Base-by-base conservation (phyloP, 1,139 yeast genomes). In the Kodamaea plutei region DNA sequence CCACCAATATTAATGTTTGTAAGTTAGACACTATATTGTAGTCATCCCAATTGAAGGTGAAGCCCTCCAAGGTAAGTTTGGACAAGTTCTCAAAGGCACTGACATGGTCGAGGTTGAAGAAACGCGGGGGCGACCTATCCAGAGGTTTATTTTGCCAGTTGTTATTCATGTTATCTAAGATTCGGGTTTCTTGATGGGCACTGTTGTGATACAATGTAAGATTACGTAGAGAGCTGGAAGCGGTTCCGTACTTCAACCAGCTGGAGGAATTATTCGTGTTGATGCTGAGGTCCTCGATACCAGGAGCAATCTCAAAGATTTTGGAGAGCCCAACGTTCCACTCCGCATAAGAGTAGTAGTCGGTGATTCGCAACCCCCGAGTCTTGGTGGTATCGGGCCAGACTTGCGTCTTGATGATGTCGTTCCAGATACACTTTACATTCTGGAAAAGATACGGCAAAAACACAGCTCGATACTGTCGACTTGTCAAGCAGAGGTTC, bases 211-310 rank as follows among this genome's bases (percentile, higher is more conserved):
- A 58, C 13, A 67, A 41, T 1, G 57, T 47, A 11, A 67, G 36
- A 8, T 39, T 8, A 23, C 40, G 18, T 63, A 32, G 11, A 38
- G 8, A 34, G 25, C 31, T 52, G 46, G 2, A 32, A 18, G 30
- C 69, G 39, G 44, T 64, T n/a, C n/a, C n/a, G 15, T 35, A 65
- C 37, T 64, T 65, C 18, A 67, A 45, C 73, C 73, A 67, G 35
- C 61, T 56, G 2, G 72, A 59, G 21, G 68, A 61, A 33, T 56
- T 64, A 28, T 48, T 51, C 2, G 69, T 49, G 36, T 63, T 62
- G 14, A 67, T 47, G 4, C 45, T 37, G 5, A 65, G 41, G 15
- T 37, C 44, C 7, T 34, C 32, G 11, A 64, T 44, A 3, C 42
- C 20, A 0, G 61, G 61, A 14, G 61, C 45, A 15, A 35, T 20